Evolutionary conservation across 192 early-diverging fungal species (phyloP).

Genomic region (Linnemannia zychae): DNA sequence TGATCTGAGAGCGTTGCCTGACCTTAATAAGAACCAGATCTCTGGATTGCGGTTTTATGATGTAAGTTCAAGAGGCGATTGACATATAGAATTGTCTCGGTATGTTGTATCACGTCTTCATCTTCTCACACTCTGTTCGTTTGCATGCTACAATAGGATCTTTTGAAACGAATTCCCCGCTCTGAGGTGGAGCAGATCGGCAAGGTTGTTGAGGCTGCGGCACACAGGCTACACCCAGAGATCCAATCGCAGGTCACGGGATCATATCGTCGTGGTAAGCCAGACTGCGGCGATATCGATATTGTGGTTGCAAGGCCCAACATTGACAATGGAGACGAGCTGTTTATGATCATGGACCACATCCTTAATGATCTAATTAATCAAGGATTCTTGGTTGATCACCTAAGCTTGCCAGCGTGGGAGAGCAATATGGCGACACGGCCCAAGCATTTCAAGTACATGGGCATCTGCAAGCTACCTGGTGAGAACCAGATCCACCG

Average conservation of each 20-base stretch:
- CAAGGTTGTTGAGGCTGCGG: slow-evolving; percentile 19
- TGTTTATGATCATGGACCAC: slow-evolving; percentile 43
- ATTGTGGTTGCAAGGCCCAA: slow-evolving; percentile 51
- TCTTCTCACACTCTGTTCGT: background rate
- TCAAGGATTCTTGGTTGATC: slow-evolving; percentile 43
- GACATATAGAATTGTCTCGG: no score
- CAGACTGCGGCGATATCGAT: slow-evolving; percentile 56
- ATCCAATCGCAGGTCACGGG: slow-evolving; percentile 50
- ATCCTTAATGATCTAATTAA: slow-evolving; percentile 27
- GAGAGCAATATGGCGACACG: slow-evolving; percentile 17
- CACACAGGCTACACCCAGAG: slow-evolving; percentile 31
- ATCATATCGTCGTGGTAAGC: slow-evolving; percentile 55
- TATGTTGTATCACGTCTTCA: background rate
- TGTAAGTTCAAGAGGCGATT: slow-evolving; percentile 13
- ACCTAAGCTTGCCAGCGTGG: slow-evolving; percentile 27
- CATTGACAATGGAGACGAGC: slow-evolving; percentile 38
- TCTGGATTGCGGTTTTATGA: slow-evolving; percentile 41
- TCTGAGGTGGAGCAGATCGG: slow-evolving; percentile 54
- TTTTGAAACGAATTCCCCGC: slow-evolving; percentile 48
- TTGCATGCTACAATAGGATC: slow-evolving; percentile 13
- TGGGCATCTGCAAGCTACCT: slow-evolving; percentile 49
- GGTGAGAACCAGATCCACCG: slow-evolving; percentile 25
- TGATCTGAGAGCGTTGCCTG: slow-evolving; percentile 30
- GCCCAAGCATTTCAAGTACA: slow-evolving; percentile 54
- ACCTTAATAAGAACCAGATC: slow-evolving; percentile 43